Base-by-base conservation (phyloP, 164 flowering plant species). In the Vitis rotundifolia region DNA sequence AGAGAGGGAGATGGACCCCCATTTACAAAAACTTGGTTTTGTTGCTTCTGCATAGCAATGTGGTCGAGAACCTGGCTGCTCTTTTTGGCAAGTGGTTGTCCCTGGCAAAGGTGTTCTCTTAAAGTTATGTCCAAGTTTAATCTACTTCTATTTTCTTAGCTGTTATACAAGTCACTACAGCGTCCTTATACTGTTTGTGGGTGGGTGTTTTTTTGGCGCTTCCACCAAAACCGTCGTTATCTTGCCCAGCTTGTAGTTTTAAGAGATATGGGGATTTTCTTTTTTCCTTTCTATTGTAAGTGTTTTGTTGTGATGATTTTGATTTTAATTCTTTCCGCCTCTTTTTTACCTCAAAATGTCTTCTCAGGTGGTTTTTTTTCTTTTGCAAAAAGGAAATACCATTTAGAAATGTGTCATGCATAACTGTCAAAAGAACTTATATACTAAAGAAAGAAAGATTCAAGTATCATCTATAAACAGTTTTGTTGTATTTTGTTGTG, bases 201-300 rank as follows among this genome's bases (percentile, higher is more conserved):
- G 19, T 13, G 57, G 56, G 66, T 70, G 52, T 53, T 61, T 53
- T 61, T 70, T 62, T 70, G 59, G 59, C 60, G 5, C 51, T 53
- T 47, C 52, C 37, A 61, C 44, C 44, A 53, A 61, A 55, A 15
- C 49, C 11, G 3, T 51, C 61, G 11, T 57, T 44, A 44, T 28
- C 47, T 60, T 49, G n/a, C 54, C n/a, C 29, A 26, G 44, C 53
- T 69, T 51, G 65, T 69, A 60, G 44, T n/a, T 18, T 9, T 15
- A 22, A 19, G 44, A 55, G 13, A 16, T 49, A 22, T 50, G 54
- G 51, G 49, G 29, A 63, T 63, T 31, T 15, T 44, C 47, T 56
- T 15, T 67, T 67, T 47, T 44, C 59, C 29, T 53, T 47, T 53
- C 44, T 52, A 29, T 13, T 26, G 29, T 49, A 31, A 16, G 26